Evolutionary conservation across 164 flowering plant genomes (phyloP).

Genomic region (Stephania cephalantha): DNA sequence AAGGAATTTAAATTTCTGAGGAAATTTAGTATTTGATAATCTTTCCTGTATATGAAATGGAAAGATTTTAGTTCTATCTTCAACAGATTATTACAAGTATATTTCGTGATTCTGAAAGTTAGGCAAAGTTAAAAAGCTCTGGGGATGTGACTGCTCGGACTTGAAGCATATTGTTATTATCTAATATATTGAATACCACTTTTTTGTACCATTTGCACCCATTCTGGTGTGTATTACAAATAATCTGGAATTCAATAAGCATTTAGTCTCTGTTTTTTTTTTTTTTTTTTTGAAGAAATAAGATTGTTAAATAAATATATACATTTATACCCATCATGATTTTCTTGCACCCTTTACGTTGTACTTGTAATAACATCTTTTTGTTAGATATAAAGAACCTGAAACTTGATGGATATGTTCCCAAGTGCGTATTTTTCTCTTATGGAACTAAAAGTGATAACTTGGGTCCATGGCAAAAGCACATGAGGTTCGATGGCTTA

Average conservation of each 20-base stretch:
- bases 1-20: not conserved
- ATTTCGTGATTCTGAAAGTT: not conserved
- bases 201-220: not conserved
- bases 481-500: too few relatives aligned
- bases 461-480: not conserved
- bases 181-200: not conserved
- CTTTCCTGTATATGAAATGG: not conserved
- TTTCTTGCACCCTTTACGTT: too few relatives aligned
- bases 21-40: not conserved
- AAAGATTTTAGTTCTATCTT: not conserved
- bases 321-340: too few relatives aligned
- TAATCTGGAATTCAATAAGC: not conserved
- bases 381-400: not conserved
- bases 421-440: not conserved
- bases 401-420: not conserved
- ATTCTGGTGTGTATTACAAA: not conserved
- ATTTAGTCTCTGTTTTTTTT: not conserved
- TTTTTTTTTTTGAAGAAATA: too few relatives aligned
- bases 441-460: too few relatives aligned
- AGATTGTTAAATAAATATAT: too few relatives aligned
- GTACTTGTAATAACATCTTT: too few relatives aligned
- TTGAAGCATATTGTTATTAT: not conserved
- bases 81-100: not conserved
- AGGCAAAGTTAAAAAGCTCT: not conserved
- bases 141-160: not conserved